Percentiles rank a stretch among this genome's conserved stretches.
Conservation (phyloP, 495 filamentous ascomycete genomes). For the Xylaria grammica region DNA sequence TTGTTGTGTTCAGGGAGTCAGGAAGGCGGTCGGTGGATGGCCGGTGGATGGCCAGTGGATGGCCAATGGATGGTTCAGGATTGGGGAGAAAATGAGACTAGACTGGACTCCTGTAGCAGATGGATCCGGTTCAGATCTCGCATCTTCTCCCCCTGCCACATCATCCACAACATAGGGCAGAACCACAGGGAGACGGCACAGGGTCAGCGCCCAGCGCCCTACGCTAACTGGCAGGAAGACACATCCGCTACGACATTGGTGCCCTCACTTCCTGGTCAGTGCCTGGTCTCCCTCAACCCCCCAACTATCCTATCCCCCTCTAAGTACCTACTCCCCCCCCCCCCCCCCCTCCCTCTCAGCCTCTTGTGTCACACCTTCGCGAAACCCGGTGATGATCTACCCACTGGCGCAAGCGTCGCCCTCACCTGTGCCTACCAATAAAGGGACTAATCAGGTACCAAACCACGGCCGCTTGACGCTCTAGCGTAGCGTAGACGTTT, state of each 20-base stretch:
- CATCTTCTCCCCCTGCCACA: conserved; percentile 8
- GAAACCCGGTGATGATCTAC: conserved; percentile 5
- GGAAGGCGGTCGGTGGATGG: too few relatives aligned
- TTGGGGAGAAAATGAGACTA: neutral
- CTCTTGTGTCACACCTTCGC: conserved; percentile 15
- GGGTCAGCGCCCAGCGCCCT: neutral
- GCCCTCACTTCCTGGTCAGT: neutral
- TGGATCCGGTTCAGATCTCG: conserved; percentile 11
- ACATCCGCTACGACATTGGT: neutral
- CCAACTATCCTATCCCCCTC: too few relatives aligned
- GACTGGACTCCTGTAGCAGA: neutral
- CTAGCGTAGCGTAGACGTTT: neutral
- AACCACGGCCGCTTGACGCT: neutral
- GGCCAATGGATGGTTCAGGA: too few relatives aligned
- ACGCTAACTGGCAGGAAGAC: neutral
- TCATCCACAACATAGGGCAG: neutral
- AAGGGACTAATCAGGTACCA: neutral
- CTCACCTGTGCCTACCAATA: conserved; percentile 12
- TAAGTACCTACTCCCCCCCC: too few relatives aligned
- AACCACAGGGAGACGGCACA: too few relatives aligned
- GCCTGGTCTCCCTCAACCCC: too few relatives aligned
- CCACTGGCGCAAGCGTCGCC: conserved; percentile 15
- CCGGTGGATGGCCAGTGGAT: too few relatives aligned
- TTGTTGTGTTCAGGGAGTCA: too few relatives aligned
- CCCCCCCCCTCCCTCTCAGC: neutral